A percentile compares a stretch with the other conserved stretches of the same genome.
Conservation (phyloP, 768 basidiomycete genomes). For the Chalciporus pseudorubinellus region DNA sequence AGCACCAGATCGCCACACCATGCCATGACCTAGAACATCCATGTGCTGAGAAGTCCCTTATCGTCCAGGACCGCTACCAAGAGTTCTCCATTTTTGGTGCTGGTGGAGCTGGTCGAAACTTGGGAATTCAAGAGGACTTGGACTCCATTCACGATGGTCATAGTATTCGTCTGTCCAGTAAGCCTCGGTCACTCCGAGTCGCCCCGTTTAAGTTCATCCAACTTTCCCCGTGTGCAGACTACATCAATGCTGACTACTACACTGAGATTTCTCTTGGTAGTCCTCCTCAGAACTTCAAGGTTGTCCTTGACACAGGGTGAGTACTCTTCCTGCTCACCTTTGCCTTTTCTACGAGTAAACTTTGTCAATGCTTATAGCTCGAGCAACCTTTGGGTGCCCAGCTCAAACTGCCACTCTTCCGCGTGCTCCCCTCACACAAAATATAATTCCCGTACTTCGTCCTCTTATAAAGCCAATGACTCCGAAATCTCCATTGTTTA, state of each 20-base stretch:
- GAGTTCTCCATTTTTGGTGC: no score
- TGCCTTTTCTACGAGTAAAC: no score
- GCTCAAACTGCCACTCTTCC: conserved; percentile 78
- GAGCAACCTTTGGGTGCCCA: conserved; percentile 94
- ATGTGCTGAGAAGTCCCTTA: no score
- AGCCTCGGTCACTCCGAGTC: no score
- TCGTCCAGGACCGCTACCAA: no score
- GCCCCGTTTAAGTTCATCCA: no score
- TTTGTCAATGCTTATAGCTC: conserved; percentile 52
- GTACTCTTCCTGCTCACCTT: background rate
- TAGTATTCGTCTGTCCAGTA: no score
- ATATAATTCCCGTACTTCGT: conserved; percentile 78
- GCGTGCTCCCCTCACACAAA: conserved; percentile 93
- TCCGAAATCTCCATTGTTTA: conserved; percentile 87
- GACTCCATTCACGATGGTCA: no score
- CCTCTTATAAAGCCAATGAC: conserved; percentile 88
- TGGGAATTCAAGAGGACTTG: no score
- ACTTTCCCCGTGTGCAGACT: conserved; percentile 41
- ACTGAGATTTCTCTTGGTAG: conserved; percentile 81
- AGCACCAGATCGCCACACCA: no score
- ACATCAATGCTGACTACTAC: conserved; percentile 97
- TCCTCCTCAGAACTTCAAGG: conserved; percentile 89
- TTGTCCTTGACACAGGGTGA: conserved; percentile 90
- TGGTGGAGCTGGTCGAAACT: no score
- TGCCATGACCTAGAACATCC: no score